phyloP scores from a whole-genome alignment of 192 early-diverging fungal genomes.

The Jimgerdemannia lactiflua region DNA sequence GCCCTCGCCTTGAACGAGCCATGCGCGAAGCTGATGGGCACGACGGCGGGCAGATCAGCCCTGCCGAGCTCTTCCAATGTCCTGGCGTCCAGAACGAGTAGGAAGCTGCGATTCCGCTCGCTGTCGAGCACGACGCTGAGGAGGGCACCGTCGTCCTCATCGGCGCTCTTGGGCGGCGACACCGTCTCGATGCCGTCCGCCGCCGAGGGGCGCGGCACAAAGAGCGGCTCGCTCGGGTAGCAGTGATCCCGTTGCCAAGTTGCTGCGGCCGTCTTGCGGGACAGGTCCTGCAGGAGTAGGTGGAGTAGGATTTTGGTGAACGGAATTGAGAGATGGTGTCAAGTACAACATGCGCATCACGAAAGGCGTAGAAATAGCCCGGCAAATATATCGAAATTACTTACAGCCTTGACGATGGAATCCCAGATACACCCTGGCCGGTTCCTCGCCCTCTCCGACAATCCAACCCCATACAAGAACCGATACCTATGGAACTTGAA shows the following conservation, averaged over 20 bases:
- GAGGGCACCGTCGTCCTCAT: slow-evolving; percentile 77
- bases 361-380: no score
- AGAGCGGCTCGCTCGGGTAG: slow-evolving; percentile 78
- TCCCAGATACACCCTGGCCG: slow-evolving; percentile 36
- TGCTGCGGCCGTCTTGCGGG: slow-evolving; percentile 27
- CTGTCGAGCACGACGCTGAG: slow-evolving; percentile 74
- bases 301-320: not conserved
- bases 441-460: slow-evolving; percentile 18
- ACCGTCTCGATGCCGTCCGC: slow-evolving; percentile 10
- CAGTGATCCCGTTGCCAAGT: slow-evolving; percentile 58
- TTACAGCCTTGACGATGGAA: slow-evolving; percentile 42
- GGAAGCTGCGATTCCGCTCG: slow-evolving; percentile 57
- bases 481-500: slow-evolving; percentile 20
- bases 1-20: slow-evolving; percentile 33
- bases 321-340: not conserved
- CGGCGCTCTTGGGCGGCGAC: slow-evolving; percentile 19
- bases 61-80: slow-evolving; percentile 62
- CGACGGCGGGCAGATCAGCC: slow-evolving; percentile 59
- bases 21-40: slow-evolving; percentile 75
- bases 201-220: slow-evolving; percentile 41
- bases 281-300: slow-evolving; percentile 22
- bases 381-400: slow-evolving; percentile 4
- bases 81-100: slow-evolving; percentile 73
- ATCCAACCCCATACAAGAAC: slow-evolving; percentile 36
- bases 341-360: no score